Evolutionary conservation across 257 asterid genomes (phyloP), one percentile per base, ranked within the genome.

Genomic region (Ocimum tenuiflorum): DNA sequence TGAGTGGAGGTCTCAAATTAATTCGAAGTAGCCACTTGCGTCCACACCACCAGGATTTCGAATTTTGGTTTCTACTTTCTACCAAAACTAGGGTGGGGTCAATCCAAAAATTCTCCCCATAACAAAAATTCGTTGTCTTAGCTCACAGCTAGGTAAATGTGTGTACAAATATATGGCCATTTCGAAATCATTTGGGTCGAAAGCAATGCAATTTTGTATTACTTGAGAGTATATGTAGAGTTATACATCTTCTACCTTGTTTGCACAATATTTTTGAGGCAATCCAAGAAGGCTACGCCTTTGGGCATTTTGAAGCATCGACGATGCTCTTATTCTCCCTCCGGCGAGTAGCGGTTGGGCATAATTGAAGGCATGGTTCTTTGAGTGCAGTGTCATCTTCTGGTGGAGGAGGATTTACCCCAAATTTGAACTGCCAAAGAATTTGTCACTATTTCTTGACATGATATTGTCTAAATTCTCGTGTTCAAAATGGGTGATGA

Each of bases 301-400:
- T 86, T 0, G 91, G 95, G 58, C 96, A 88, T 75, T 67, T 85
- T 9, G 51, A 60, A 0, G 39, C 70, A 14, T 69, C 73, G 54
- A 24, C 51, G 22, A 61, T 22, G 36, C 29, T 41, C 52, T 50
- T 67, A 18, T 74, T 14, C 60, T 85, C 75, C 69, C 62, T 72
- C 50, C 88, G 86, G 3, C 77, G 76, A 46, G 29, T 81, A 59
- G 91, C 88, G 42, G 76, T 85, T 7, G 92, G 92, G 81, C 97
- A 90, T 67, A 70, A 70, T 71, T 79, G 77, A 55, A 90, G 83
- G 82, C 96, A 90, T 8, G 95, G 91, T 74, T 90, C 90, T 75
- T 75, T 85, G 59, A 87, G 85, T 12, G 86, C 68, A 63, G 68
- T 50, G 48, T 89, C 97, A 12, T 76, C 84, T 65, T 81, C 91